Base-by-base conservation (phyloP, 164 flowering plant genomes). In the Magnolia kwangsiensis region DNA sequence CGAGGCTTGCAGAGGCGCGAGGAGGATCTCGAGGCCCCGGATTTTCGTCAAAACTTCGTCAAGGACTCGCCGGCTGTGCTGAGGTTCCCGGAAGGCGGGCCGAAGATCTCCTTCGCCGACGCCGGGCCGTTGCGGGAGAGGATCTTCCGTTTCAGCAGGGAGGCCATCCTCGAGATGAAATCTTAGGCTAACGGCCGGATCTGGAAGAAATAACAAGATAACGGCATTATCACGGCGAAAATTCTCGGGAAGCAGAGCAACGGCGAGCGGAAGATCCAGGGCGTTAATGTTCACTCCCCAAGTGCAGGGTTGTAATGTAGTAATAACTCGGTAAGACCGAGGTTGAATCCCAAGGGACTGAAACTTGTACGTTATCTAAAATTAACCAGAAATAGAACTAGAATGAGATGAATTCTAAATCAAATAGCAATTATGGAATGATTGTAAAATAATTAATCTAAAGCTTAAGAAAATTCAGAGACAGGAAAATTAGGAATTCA, bases 61-160 rank as follows among this genome's bases (percentile, higher is more conserved):
- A 88, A 88, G n/a, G 81, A 88, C 74, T 88, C 98, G 0, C 82
- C 81, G 55, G 92, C 89, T n/a, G 91, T 90, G 71, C 88, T 94
- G 9, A 27, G 20, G 18, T 78, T 94, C 68, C 92, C 93, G 0
- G 80, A 76, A 29, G 96, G 95, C 7, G 87, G 89, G 1, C 97
- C 96, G 1, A 78, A 67, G 75, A 87, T 81, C 8, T 90, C 96
- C 9, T 92, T 92, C 70, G 74, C 87, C 76, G 88, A 78, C 27
- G 81, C 84, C 18, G 88, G 83, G 79, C 93, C 91, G 24, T 59
- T 94, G 69, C 81, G 96, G 0, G 98, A 91, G 84, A 79, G 91
- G 27, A 89, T 94, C 66, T 90, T 94, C 69, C 90, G 85, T 75
- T 94, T 94, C 84, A 84, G 84, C 70, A 74, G 89, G 75, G 91